Conservation (phyloP, 1,284 basidiomycete genomes). For the Ceratobasidium sp. region DNA sequence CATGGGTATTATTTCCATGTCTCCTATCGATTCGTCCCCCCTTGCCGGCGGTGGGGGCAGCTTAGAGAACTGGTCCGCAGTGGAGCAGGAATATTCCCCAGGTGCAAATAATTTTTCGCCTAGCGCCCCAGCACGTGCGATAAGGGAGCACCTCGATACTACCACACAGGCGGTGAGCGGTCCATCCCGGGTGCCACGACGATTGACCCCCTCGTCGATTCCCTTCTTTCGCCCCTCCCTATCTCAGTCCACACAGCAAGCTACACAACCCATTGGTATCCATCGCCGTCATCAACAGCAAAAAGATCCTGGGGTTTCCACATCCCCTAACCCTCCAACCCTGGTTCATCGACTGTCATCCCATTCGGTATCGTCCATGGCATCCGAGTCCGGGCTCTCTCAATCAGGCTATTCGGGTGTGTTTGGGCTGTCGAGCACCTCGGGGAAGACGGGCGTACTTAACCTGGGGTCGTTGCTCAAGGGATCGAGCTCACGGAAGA, state of each 20-base stretch:
- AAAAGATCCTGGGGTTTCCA: conserved; percentile 45
- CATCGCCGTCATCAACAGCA: conserved; percentile 52
- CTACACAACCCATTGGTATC: conserved; percentile 82
- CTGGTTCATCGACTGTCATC: conserved; percentile 50
- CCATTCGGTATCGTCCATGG: conserved; percentile 57
- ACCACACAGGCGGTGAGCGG: conserved; percentile 37
- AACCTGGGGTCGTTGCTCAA: conserved; percentile 82
- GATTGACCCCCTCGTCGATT: conserved; percentile 90
- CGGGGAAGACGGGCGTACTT: conserved; percentile 77
- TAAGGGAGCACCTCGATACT: conserved; percentile 47
- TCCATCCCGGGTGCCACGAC: conserved; percentile 49
- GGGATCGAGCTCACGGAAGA: conserved; percentile 80
- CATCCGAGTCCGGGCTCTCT: conserved; percentile 58
- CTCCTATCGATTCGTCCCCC: conserved; percentile 9
- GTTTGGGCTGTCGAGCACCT: conserved; percentile 53
- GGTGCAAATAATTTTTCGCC: conserved; percentile 15
- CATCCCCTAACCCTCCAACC: conserved; percentile 56
- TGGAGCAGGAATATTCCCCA: conserved; percentile 19
- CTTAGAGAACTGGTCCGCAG: conserved; percentile 34
- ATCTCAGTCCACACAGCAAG: conserved; percentile 80
- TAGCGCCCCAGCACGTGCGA: conserved; percentile 17
- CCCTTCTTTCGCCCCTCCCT: conserved; percentile 94
- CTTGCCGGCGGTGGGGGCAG: conserved; percentile 29
- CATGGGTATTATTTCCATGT: conserved; percentile 1
- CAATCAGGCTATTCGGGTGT: conserved; percentile 52